Conservation (phyloP, 2,329 filamentous ascomycete genomes). For the Fusarium verticillioides region DNA sequence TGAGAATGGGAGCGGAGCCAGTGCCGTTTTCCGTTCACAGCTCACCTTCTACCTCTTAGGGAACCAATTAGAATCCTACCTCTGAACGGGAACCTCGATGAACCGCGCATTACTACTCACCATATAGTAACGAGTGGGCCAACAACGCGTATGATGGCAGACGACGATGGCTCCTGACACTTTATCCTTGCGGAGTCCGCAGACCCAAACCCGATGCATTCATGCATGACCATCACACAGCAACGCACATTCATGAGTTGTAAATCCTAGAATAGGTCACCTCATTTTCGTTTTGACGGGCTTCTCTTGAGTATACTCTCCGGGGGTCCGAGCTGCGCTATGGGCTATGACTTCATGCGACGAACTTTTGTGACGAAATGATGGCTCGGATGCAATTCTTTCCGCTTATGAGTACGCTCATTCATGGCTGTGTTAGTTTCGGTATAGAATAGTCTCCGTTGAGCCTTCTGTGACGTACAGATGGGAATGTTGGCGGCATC, state of each 20-base stretch:
- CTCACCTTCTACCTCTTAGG: background rate
- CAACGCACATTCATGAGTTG: too few species aligned
- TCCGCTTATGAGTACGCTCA: background rate
- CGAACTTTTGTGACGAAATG: background rate
- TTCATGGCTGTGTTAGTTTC: background rate
- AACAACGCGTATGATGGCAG: background rate
- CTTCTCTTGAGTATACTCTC: background rate
- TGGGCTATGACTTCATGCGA: too few species aligned
- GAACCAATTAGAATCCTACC: accelerated
- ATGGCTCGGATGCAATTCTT: background rate
- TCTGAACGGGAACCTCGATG: accelerated
- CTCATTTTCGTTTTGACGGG: too few species aligned
- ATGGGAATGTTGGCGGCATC: accelerated
- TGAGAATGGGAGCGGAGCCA: accelerated
- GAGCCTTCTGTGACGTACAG: accelerated
- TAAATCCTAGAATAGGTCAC: accelerated
- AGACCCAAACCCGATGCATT: accelerated
- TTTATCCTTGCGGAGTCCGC: background rate
- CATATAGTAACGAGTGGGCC: accelerated
- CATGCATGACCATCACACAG: background rate
- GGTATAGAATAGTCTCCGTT: accelerated
- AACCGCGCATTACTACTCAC: background rate
- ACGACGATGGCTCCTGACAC: background rate
- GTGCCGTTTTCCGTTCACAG: background rate
- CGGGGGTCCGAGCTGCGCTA: accelerated